phyloP scores from a whole-genome alignment of 208 protist species.

The Leishmania guyanensis region DNA sequence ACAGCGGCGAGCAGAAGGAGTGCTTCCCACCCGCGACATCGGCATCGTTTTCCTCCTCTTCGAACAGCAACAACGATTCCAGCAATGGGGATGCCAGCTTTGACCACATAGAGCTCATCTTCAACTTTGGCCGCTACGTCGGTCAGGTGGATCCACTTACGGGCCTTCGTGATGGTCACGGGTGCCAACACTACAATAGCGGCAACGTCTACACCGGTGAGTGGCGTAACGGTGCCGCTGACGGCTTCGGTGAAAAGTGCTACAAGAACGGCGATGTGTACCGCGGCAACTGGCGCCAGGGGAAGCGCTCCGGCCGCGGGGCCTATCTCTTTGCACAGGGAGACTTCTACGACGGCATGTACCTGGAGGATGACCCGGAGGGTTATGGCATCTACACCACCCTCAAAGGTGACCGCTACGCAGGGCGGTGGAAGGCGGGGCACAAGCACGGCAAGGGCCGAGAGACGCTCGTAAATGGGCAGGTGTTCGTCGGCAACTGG shows the following conservation, averaged over 20 bases:
- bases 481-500: constrained; percentile 76
- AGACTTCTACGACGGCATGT: constrained; percentile 80
- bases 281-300: constrained; percentile 66
- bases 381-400: constrained; percentile 73
- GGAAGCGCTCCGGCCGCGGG: constrained; percentile 63
- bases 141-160: constrained; percentile 57
- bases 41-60: neutral
- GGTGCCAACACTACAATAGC: constrained; percentile 61
- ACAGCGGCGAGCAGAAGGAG: neutral
- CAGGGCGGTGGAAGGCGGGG: constrained; percentile 57
- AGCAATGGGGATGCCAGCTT: constrained; percentile 12
- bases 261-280: constrained; percentile 82
- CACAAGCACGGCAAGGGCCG: constrained; percentile 64
- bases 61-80: constrained; percentile 8
- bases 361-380: constrained; percentile 55
- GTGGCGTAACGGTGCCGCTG: constrained; percentile 59
- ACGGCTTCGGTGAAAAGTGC: constrained; percentile 74
- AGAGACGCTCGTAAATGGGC: constrained; percentile 61
- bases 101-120: constrained; percentile 39
- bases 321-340: constrained; percentile 60
- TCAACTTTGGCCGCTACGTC: constrained; percentile 65
- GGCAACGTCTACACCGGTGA: constrained; percentile 82
- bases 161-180: constrained; percentile 61
- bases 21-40: neutral
- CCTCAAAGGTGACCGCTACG: constrained; percentile 64